Conservation (phyloP, 2,329 filamentous ascomycete genomes). For the Chlorencoelia australis region DNA sequence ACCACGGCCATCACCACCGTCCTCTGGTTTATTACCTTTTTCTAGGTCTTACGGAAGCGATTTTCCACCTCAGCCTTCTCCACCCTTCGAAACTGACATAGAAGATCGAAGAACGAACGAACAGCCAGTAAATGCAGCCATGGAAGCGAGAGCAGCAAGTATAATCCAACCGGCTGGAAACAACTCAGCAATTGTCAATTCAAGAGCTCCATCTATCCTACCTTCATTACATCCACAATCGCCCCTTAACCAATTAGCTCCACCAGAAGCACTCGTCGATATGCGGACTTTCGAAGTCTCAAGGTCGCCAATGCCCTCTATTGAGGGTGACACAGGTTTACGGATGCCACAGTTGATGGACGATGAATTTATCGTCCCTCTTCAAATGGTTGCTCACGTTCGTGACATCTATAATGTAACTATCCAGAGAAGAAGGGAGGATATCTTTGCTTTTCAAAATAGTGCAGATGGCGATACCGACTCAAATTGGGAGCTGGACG, state of each 20-base stretch:
- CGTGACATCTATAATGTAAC: conserved; percentile 43
- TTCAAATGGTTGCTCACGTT: conserved; percentile 44
- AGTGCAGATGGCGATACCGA: not conserved
- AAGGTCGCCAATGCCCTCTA: conserved; percentile 6
- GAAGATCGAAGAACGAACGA: no score
- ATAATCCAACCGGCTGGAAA: no score
- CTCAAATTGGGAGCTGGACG: conserved; percentile 33
- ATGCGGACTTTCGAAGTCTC: no score
- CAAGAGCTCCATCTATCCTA: no score
- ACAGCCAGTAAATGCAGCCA: no score
- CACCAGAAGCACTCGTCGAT: no score
- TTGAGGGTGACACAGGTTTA: conserved; percentile 6
- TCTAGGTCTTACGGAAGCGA: not conserved
- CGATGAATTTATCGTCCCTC: conserved; percentile 42
- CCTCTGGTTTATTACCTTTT: not conserved
- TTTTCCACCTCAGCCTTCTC: not conserved
- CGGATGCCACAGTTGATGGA: conserved; percentile 19
- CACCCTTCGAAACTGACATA: no score
- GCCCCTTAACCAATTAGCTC: no score
- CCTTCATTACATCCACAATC: no score
- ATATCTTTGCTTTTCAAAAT: conserved; percentile 38
- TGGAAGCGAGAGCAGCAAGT: no score
- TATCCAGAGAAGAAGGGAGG: conserved; percentile 34
- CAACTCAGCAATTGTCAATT: no score
- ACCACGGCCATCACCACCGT: not conserved